Evolutionary conservation across 108 stramenopile species (phyloP), one percentile per base, ranked within the genome.

Genomic region (Fragilariopsis cylindrus): DNA sequence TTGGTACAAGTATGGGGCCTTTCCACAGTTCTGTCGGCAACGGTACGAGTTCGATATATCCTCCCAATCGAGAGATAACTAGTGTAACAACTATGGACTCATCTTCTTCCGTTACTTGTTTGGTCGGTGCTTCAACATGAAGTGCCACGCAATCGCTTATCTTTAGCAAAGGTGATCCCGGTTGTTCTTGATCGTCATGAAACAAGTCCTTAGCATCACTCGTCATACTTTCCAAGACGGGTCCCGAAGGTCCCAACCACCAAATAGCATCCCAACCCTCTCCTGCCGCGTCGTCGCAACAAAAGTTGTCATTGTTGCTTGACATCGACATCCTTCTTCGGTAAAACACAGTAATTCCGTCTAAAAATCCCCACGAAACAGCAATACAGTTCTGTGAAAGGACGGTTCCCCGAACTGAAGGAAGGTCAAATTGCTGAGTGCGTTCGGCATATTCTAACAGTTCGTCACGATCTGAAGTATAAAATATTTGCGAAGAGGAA

Each of bases 321-420:
- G 39, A 16, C 7, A 63, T n/a, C 16, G 70, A 0, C 18, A 48
- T 11, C 0, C 79, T 56, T 40, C 90, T 72, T 12, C 89, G 87
- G 78, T 95, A 95, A 40, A 92, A 47, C 3, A 85, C 85, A 49
- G 91, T 57, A 16, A 82, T 69, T 4, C 89, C 91, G 76, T 92
- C 92, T 15, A 65, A 69, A 43, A 84, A 66, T 55, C 93, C 93
- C 94, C 94, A 96, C 44, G 90, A 90, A 6, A 93, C 76, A 5
- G 79, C 82, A 21, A 93, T 72, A 72, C 90, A 90, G 60, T 92
- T 87, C 8, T 73, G 76, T 18, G 90, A 85, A 21, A 95, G 60
- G 12, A 70, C 60, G 19, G 82, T 71, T 7, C 87, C 94, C 19
- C 91, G 83, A 16, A 69, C 82, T 70, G 81, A 80, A 39, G 75